A percentile compares a stretch with the other conserved stretches of the same genome.
These are phyloP conservation scores for Neurospora cerealis DNA, from an alignment of 495 filamentous ascomycete species.

Conservation along the genomic window DNA sequence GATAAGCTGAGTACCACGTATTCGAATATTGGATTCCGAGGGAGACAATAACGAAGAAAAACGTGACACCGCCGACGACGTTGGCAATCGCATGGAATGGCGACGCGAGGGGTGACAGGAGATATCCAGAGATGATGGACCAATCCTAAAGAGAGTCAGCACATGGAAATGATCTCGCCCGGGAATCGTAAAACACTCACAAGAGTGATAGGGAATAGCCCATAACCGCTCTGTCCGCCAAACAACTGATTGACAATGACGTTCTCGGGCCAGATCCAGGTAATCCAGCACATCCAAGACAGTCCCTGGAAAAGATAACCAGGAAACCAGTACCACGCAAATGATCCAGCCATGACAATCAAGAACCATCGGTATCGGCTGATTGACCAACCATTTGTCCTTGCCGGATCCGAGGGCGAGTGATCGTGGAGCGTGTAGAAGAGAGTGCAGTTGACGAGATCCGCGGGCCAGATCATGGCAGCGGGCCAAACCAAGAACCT, in stretches of 20 bases:
- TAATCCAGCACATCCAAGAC: slow-evolving; percentile 50
- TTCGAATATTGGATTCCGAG: slow-evolving; percentile 53
- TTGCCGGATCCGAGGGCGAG: slow-evolving; percentile 42
- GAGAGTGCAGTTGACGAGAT: slow-evolving; percentile 53
- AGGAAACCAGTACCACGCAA: slow-evolving; percentile 49
- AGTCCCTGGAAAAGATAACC: slow-evolving; percentile 50
- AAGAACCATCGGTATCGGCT: slow-evolving; percentile 58
- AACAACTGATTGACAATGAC: slow-evolving; percentile 62
- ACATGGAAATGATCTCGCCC: background rate
- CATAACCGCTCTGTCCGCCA: slow-evolving; percentile 52
- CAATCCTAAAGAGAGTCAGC: slow-evolving; percentile 40
- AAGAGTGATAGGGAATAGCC: slow-evolving; percentile 46
- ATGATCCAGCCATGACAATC: slow-evolving; percentile 42
- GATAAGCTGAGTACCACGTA: slow-evolving; percentile 50
- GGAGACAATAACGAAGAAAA: slow-evolving; percentile 43
- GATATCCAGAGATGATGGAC: slow-evolving; percentile 53
- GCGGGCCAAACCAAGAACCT: slow-evolving; percentile 56
- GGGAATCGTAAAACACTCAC: slow-evolving; percentile 4
- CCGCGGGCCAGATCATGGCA: slow-evolving; percentile 66
- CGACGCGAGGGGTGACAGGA: slow-evolving; percentile 55
- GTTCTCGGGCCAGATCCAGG: slow-evolving; percentile 52
- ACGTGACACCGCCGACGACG: slow-evolving; percentile 43
- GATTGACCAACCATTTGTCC: slow-evolving; percentile 55
- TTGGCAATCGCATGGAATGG: slow-evolving; percentile 58
- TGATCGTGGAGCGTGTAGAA: slow-evolving; percentile 62